Conservation (phyloP, 305 asterid genomes). For the Caryopteris hybrid region DNA sequence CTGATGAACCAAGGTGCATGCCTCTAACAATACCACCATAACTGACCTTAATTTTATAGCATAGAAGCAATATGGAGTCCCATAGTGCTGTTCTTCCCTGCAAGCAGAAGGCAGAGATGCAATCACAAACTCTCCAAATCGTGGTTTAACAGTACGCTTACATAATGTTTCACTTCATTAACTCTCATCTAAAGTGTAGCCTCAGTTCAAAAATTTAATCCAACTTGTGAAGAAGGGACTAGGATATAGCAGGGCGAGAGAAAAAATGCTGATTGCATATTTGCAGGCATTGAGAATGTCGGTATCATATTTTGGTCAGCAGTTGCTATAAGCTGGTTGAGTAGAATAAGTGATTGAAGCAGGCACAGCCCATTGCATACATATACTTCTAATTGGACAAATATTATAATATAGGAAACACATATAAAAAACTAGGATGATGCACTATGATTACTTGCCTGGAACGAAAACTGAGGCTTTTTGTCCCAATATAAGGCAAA, state of each 20-base stretch:
- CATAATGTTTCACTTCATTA: background rate
- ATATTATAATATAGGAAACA: background rate
- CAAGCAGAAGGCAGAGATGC: slow-evolving; percentile 2
- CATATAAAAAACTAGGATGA: slow-evolving; percentile 3
- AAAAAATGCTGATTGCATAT: background rate
- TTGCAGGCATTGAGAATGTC: background rate
- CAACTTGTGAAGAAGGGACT: background rate
- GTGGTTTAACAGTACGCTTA: background rate
- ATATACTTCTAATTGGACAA: background rate
- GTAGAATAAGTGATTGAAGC: background rate
- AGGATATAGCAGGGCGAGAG: background rate
- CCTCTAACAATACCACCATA: slow-evolving; percentile 86
- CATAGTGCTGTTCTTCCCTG: slow-evolving; percentile 97
- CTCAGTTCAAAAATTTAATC: background rate
- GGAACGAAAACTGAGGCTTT: slow-evolving; percentile 88
- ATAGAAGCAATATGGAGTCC: slow-evolving; percentile 79
- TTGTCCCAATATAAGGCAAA: slow-evolving; percentile 88
- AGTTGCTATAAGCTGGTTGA: background rate
- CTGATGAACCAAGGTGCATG: slow-evolving; percentile 88
- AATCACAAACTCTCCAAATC: background rate
- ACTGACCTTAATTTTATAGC: slow-evolving; percentile 62
- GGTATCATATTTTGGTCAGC: background rate
- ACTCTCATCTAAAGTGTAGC: background rate
- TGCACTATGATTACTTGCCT: slow-evolving; percentile 46
- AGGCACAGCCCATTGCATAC: too few species aligned